Conservation (phyloP, 441 rosid species). For the Adansonia rubrostipa region DNA sequence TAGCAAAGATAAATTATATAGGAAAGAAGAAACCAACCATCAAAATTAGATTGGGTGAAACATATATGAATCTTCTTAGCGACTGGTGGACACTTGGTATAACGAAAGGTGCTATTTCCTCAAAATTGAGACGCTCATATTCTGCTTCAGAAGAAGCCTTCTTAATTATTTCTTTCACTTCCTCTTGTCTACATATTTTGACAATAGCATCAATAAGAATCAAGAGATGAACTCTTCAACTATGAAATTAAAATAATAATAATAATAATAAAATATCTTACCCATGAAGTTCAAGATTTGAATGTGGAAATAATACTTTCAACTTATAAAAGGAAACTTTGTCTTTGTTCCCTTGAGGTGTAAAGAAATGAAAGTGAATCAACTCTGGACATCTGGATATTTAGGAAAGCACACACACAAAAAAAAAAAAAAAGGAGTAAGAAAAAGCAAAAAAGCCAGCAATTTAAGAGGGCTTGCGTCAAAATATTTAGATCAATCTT, state of each 20-base stretch:
- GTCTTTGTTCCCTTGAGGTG: conserved; percentile 47
- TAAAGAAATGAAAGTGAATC: conserved; percentile 48
- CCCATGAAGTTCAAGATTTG: conserved; percentile 50
- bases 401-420: conserved; percentile 6
- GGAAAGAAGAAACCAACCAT: conserved; percentile 39
- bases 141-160: conserved; percentile 23
- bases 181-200: conserved; percentile 42
- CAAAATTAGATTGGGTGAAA: conserved; percentile 42
- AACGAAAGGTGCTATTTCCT: conserved; percentile 44
- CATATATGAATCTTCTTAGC: conserved; percentile 42
- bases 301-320: conserved; percentile 54
- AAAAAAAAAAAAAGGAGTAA: not conserved
- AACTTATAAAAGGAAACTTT: conserved; percentile 46
- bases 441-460: not conserved
- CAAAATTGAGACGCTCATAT: conserved; percentile 26
- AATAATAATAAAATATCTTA: conserved; percentile 21
- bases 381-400: conserved; percentile 44
- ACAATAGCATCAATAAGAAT: conserved; percentile 19
- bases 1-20: not conserved
- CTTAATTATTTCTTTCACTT: conserved; percentile 32
- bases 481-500: not conserved
- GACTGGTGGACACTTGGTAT: conserved; percentile 36
- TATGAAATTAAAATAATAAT: not conserved
- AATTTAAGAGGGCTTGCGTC: no score
- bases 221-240: conserved; percentile 26